A percentile compares a stretch with the other conserved stretches of the same genome.
phyloP scores from a whole-genome alignment of 2,329 filamentous ascomycete species.

The Anthostomella pinea region DNA sequence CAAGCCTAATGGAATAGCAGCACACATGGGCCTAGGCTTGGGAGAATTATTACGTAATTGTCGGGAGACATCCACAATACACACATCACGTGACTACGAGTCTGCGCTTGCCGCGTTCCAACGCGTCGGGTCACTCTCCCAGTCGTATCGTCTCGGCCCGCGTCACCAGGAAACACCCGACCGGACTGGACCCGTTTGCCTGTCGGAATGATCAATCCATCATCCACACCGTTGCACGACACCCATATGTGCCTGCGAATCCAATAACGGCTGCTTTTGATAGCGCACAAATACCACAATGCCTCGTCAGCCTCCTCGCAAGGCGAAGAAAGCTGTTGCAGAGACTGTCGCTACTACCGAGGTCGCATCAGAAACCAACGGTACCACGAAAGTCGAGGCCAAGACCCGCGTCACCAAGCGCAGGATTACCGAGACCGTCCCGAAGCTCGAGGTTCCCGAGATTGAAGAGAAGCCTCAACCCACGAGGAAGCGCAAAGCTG shows the following conservation, averaged over 20 bases:
- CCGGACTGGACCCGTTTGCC: no score
- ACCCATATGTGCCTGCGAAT: no score
- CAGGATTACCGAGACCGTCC: conserved; percentile 16
- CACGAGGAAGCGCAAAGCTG: conserved; percentile 43
- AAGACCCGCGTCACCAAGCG: conserved; percentile 19
- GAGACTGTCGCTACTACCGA: conserved; percentile 19
- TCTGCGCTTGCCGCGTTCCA: conserved; percentile 1
- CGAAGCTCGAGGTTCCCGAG: conserved; percentile 8
- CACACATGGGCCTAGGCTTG: no score
- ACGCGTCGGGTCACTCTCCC: conserved; percentile 6
- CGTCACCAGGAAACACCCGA: no score
- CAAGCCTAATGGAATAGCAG: no score
- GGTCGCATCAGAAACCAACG: conserved; percentile 20
- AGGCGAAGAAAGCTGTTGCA: conserved; percentile 5
- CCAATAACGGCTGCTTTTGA: no score
- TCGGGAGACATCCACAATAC: no score
- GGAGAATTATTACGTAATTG: no score
- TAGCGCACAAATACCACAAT: conserved; percentile 5
- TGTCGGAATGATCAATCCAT: no score
- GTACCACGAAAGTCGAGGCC: conserved; percentile 13
- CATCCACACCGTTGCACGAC: no score
- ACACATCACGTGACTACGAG: conserved; percentile 11
- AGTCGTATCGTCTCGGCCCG: conserved; percentile 1
- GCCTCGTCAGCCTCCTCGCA: conserved; percentile 13
- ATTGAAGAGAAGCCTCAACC: conserved; percentile 9